phyloP scores from a whole-genome alignment of 495 filamentous ascomycete species.

The Neurospora sublineolata region DNA sequence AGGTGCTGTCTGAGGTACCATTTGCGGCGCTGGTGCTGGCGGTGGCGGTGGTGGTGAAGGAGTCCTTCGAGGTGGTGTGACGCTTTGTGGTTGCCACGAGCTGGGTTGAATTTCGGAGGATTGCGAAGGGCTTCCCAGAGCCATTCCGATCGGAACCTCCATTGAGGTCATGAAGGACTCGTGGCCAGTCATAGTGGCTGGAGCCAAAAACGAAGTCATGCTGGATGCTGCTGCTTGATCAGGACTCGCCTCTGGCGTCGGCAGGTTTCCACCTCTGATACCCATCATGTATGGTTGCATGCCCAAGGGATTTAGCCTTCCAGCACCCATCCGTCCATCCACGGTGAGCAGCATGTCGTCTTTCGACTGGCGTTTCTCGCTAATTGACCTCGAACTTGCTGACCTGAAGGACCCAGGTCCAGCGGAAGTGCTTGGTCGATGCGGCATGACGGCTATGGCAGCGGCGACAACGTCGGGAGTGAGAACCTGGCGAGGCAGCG shows the following conservation, averaged over 20 bases:
- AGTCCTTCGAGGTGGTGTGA: constrained; percentile 7
- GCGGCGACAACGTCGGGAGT: constrained; percentile 13
- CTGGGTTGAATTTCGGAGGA: constrained; percentile 5
- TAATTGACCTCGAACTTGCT: constrained; percentile 12
- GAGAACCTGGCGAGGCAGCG: constrained; percentile 18
- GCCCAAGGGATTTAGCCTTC: constrained; percentile 7
- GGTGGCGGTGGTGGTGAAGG: constrained; percentile 10
- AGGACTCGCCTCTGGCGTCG: constrained; percentile 35
- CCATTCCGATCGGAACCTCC: constrained; percentile 43
- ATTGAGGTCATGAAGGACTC: constrained; percentile 26
- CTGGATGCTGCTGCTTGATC: constrained; percentile 2
- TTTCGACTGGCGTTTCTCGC: constrained; percentile 32
- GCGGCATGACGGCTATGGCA: constrained; percentile 23
- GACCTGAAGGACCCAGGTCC: constrained; percentile 14
- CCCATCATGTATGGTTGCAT: constrained; percentile 12
- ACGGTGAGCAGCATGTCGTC: constrained; percentile 36
- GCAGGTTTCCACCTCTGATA: constrained; percentile 20
- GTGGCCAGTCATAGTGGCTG: constrained; percentile 19
- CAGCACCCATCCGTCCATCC: constrained; percentile 10
- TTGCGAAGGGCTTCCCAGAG: constrained; percentile 41
- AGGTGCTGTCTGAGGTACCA: background rate
- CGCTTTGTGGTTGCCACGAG: constrained; percentile 11
- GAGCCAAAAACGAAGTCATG: background rate
- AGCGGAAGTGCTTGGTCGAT: constrained; percentile 32
- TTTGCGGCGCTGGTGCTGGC: constrained; percentile 9